Percentiles rank a stretch among this genome's conserved stretches.
These are phyloP conservation scores for Penicillium paradoxum DNA, from an alignment of 495 filamentous ascomycete genomes.

Conservation along the genomic window DNA sequence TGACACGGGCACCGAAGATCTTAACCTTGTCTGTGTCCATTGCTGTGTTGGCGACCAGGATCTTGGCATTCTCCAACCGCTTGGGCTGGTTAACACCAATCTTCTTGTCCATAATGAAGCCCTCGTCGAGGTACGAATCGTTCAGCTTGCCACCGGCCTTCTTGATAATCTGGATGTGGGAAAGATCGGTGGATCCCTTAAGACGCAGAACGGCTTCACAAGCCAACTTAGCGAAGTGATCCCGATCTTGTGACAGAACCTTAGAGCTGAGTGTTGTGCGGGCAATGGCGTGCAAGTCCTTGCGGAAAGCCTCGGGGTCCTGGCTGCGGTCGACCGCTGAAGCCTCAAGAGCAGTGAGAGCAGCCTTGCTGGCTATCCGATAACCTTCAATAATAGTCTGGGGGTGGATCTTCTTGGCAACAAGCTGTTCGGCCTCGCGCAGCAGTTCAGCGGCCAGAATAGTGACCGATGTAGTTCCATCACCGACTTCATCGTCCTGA, in stretches of 20 bases:
- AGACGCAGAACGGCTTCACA: constrained; percentile 87
- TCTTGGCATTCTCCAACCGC: constrained; percentile 94
- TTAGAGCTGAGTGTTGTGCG: constrained; percentile 98
- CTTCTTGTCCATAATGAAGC: constrained; percentile 97
- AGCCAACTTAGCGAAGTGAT: constrained; percentile 88
- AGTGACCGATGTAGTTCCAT: constrained; percentile 88
- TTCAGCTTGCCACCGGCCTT: constrained; percentile 96
- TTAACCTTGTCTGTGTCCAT: constrained; percentile 99
- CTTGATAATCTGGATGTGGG: constrained; percentile 99
- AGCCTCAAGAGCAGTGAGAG: constrained; percentile 75
- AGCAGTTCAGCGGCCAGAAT: constrained; percentile 93
- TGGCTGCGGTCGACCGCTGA: constrained; percentile 84
- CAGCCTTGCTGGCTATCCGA: constrained; percentile 89
- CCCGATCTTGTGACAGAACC: constrained; percentile 87
- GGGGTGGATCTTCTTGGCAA: constrained; percentile 95
- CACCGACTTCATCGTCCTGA: constrained; percentile 96
- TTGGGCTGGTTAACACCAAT: constrained; percentile 99
- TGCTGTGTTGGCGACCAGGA: constrained; percentile 92
- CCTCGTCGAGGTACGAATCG: constrained; percentile 96
- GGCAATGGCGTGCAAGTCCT: constrained; percentile 86
- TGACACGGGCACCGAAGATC: constrained; percentile 95
- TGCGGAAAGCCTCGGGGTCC: constrained; percentile 74
- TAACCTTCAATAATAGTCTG: constrained; percentile 99
- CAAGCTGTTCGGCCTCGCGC: constrained; percentile 92
- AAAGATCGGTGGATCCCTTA: constrained; percentile 88